These are phyloP conservation scores for Aleurites moluccanus DNA, from an alignment of 441 rosid genomes.

Conservation along the genomic window DNA sequence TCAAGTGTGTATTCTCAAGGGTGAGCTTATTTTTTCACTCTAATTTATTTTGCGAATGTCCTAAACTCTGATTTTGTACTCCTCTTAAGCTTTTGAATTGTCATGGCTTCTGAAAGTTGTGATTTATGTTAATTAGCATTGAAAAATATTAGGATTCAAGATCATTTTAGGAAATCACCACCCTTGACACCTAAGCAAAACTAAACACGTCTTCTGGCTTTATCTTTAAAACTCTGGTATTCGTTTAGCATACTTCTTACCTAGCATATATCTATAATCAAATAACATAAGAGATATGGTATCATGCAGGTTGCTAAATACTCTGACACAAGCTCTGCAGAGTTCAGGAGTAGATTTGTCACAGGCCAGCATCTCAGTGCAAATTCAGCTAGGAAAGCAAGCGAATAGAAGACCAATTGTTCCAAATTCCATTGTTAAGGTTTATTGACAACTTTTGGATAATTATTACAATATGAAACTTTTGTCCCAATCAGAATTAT, in stretches of 20 bases:
- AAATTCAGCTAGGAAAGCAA: constrained; percentile 79
- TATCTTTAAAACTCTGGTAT: not conserved
- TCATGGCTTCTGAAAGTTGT: not conserved
- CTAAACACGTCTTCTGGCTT: not conserved
- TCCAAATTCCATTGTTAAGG: constrained; percentile 39
- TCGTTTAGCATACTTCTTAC: not conserved
- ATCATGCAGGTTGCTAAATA: constrained; percentile 61
- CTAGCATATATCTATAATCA: too few relatives aligned
- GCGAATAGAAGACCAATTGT: constrained; percentile 22
- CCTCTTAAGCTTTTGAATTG: not conserved
- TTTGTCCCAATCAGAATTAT: not conserved
- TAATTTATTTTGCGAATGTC: not conserved
- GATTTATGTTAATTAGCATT: not conserved
- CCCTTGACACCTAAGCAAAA: not conserved
- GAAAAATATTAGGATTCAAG: not conserved
- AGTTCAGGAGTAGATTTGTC: constrained; percentile 87
- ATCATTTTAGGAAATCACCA: not conserved
- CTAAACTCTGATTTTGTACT: not conserved
- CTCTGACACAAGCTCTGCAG: constrained; percentile 75
- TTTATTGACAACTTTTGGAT: constrained; percentile 13
- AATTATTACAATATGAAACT: not conserved
- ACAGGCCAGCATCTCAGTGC: constrained; percentile 80
- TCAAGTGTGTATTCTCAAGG: constrained; percentile 81
- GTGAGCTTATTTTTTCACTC: constrained; percentile 37
- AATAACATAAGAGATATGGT: not conserved